A percentile compares a stretch with the other conserved stretches of the same genome.
Conservation (phyloP, 257 asterid genomes). For the Salvia splendens region DNA sequence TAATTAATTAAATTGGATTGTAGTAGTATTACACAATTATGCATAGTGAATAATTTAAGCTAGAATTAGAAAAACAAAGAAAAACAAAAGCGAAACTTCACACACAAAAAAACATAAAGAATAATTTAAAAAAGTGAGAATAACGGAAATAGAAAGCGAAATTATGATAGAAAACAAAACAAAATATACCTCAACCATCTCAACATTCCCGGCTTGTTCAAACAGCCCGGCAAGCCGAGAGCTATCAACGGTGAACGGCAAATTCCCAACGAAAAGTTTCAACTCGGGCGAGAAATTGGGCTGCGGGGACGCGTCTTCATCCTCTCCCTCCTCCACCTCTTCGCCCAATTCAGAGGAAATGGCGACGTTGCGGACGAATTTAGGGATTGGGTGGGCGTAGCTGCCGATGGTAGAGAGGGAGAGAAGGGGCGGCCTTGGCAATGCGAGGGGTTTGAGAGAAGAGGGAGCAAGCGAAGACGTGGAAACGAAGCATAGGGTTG, state of each 20-base stretch:
- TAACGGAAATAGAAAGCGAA: background rate
- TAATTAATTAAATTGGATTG: background rate
- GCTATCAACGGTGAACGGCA: conserved; percentile 79
- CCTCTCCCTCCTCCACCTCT: conserved; percentile 41
- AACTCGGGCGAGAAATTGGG: conserved; percentile 59
- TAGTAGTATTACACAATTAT: background rate
- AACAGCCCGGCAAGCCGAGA: conserved; percentile 78
- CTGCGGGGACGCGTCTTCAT: conserved; percentile 30
- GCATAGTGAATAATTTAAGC: background rate
- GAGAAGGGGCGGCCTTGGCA: conserved; percentile 39
- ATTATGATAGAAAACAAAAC: background rate
- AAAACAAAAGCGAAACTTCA: background rate
- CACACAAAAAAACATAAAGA: background rate
- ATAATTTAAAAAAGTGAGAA: background rate
- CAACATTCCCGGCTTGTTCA: conserved; percentile 75
- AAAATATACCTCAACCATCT: conserved; percentile 83
- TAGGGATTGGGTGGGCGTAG: conserved; percentile 24
- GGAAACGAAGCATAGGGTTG: conserved; percentile 47
- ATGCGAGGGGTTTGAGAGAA: conserved; percentile 45
- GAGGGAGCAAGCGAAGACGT: conserved; percentile 40
- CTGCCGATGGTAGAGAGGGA: conserved; percentile 35
- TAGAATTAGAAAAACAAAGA: conserved; percentile 9
- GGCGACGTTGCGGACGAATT: conserved; percentile 51
- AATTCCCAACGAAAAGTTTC: conserved; percentile 81
- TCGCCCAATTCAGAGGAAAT: conserved; percentile 62